Evolutionary conservation across 2,329 filamentous ascomycete genomes (phyloP), one percentile per base, ranked within the genome.

Genomic region (Verticillium dahliae): DNA sequence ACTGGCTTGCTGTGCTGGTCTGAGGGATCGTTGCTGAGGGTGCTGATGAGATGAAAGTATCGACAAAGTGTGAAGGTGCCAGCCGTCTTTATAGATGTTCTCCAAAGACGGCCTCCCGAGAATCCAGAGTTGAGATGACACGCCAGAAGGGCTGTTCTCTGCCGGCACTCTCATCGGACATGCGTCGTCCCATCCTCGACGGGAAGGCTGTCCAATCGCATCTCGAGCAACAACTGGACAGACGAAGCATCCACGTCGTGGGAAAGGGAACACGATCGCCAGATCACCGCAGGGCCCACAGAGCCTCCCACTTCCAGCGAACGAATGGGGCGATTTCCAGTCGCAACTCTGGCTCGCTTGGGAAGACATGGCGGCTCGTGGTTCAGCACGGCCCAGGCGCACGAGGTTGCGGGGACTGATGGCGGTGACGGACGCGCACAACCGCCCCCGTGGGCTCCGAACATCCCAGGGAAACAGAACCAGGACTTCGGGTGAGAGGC

Each of bases 331-430:
- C 22, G 15, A 41, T 56, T 27, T 57, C 33, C 33, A 60, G 56
- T 65, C 63, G 63, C 63, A 65, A 65, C 57, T 60, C 57, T 65
- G 62, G 63, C 63, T 57, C 31, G 52, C 62, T 63, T 62, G 63
- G 63, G 62, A 63, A 64, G 62, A 57, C 27, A 27, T 34, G n/a
- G 15, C 6, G 31, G 55, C 15, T 57, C 55, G 35, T 35, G 61
- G 57, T 27, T 56, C 57, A 63, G 62, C 61, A 64, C 61, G 62
- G 62, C 59, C 27, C 45, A 22, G 18, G 3, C 15, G 13, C 45
- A 52, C 45, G 18, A 52, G 45, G 45, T 18, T 27, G 45, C 6
- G n/a, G 18, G 45, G 18, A 13, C 45, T 52, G 45, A 9, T 11
- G 45, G 18, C 15, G 15, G 9, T 27, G 45, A 9, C 7, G 45